phyloP scores from a whole-genome alignment of 2,329 filamentous ascomycete genomes.

The Moelleriella libera region DNA sequence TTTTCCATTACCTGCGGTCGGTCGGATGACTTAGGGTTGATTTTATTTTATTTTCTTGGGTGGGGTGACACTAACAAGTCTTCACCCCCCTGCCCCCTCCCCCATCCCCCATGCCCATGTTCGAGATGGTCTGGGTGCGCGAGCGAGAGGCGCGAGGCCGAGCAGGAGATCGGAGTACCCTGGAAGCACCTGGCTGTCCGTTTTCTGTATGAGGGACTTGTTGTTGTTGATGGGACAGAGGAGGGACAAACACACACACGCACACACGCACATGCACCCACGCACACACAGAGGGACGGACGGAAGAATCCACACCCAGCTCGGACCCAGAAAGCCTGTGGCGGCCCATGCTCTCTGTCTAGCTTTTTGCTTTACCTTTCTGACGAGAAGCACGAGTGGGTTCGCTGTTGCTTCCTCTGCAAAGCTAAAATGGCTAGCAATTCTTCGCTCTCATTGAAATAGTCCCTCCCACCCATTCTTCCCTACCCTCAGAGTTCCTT shows the following conservation, averaged over 20 bases:
- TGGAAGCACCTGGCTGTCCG: background rate
- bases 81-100: background rate
- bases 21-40: background rate
- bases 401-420: constrained; percentile 4
- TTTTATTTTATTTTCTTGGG: background rate
- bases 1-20: background rate
- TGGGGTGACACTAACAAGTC: background rate
- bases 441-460: constrained; percentile 20
- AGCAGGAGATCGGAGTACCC: constrained; percentile 1
- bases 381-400: constrained; percentile 4
- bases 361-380: constrained; percentile 2
- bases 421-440: constrained; percentile 3
- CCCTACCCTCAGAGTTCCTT: constrained; percentile 6
- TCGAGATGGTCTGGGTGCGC: background rate
- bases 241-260: background rate
- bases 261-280: background rate
- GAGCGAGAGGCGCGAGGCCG: background rate
- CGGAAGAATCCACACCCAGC: background rate
- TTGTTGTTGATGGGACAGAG: background rate
- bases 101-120: background rate
- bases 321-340: background rate
- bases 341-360: background rate
- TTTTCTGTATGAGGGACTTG: constrained; percentile 3
- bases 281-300: background rate
- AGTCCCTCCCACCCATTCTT: constrained; percentile 20